These are phyloP conservation scores for Wallemia hederae DNA, from an alignment of 1,284 basidiomycete species.

Conservation along the genomic window DNA sequence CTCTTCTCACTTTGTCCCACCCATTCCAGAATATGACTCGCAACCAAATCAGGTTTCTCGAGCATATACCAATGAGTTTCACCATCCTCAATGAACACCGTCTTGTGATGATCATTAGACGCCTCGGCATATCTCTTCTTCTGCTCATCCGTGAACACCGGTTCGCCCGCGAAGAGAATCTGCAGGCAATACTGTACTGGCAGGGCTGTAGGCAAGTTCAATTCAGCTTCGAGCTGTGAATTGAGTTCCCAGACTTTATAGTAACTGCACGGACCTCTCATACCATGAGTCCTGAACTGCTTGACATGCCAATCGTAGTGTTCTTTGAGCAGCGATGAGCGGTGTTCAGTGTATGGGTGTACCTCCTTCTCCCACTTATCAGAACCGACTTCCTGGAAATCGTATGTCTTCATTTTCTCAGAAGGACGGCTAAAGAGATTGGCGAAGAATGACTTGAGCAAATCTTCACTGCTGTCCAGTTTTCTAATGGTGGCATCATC, in stretches of 20 bases:
- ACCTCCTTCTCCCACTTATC: background rate
- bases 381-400: background rate
- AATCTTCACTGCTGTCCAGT: background rate
- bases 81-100: background rate
- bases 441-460: background rate
- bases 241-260: background rate
- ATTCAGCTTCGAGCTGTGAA: background rate
- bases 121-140: background rate
- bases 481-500: background rate
- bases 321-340: background rate
- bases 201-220: background rate
- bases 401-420: background rate
- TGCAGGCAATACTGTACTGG: background rate
- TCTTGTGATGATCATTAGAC: background rate
- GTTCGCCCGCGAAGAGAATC: background rate
- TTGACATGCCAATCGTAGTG: background rate
- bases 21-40: background rate
- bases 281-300: background rate
- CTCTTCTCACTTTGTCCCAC: no score
- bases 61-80: background rate
- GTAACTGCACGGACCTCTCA: background rate
- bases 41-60: background rate
- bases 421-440: background rate
- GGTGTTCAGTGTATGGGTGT: background rate
- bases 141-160: background rate